Evolutionary conservation across 2,329 filamentous ascomycete genomes (phyloP).

Genomic region (Fusarium sp.): DNA sequence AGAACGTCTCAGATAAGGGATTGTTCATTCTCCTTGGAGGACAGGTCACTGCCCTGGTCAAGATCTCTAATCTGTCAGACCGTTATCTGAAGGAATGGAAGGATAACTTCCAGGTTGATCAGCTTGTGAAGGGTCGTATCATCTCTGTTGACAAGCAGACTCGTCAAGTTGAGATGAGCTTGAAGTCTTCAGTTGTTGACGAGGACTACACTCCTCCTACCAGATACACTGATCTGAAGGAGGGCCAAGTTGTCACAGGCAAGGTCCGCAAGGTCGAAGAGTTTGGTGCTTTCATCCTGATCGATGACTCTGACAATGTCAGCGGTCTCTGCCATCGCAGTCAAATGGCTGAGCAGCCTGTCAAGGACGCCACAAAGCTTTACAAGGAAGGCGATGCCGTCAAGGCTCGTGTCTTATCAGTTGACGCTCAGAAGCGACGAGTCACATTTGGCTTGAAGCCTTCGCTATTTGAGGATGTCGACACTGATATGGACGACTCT

Average conservation of each 20-base stretch:
- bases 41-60: slow-evolving; percentile 83
- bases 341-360: slow-evolving; percentile 86
- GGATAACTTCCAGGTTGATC: slow-evolving; percentile 84
- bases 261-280: slow-evolving; percentile 94
- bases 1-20: slow-evolving; percentile 88
- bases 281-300: slow-evolving; percentile 92
- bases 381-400: slow-evolving; percentile 93
- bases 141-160: slow-evolving; percentile 75
- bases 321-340: slow-evolving; percentile 93
- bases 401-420: slow-evolving; percentile 86
- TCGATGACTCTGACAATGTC: slow-evolving; percentile 88
- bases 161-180: slow-evolving; percentile 83
- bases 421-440: slow-evolving; percentile 79
- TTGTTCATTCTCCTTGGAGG: slow-evolving; percentile 88
- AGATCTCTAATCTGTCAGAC: slow-evolving; percentile 90
- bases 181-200: slow-evolving; percentile 88
- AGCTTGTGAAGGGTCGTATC: slow-evolving; percentile 90
- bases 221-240: slow-evolving; percentile 80
- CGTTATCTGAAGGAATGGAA: slow-evolving; percentile 97
- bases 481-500: slow-evolving; percentile 63
- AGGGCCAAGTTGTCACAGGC: slow-evolving; percentile 86
- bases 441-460: slow-evolving; percentile 94
- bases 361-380: slow-evolving; percentile 87
- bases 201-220: slow-evolving; percentile 79
- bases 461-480: slow-evolving; percentile 81